Conservation (phyloP, 768 basidiomycete species). For the Tricholoma terreum region DNA sequence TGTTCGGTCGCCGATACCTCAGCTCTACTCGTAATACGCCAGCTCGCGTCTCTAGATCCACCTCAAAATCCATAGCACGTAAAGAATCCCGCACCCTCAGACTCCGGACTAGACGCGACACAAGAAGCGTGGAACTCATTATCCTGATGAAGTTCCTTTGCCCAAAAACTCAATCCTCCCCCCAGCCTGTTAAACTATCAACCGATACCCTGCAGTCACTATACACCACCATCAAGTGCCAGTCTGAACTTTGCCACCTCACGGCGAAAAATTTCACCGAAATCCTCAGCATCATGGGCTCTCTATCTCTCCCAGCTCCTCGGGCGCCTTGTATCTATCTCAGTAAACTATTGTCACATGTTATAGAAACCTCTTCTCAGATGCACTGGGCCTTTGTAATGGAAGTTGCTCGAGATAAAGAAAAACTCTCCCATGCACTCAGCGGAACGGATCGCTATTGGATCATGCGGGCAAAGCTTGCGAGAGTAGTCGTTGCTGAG, state of each 20-base stretch:
- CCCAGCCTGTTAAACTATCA: constrained; percentile 19
- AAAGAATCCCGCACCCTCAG: neutral
- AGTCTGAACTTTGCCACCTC: constrained; percentile 31
- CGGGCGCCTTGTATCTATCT: constrained; percentile 23
- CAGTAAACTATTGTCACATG: constrained; percentile 28
- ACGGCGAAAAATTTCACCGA: constrained; percentile 34
- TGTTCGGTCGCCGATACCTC: neutral
- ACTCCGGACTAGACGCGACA: too few relatives aligned
- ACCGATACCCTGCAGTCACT: constrained; percentile 35
- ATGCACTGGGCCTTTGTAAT: constrained; percentile 51
- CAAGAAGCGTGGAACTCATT: neutral
- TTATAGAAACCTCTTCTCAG: constrained; percentile 14
- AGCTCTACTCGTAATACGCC: neutral
- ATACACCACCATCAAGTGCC: constrained; percentile 35
- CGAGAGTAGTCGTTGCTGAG: constrained; percentile 19
- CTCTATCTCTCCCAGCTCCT: constrained; percentile 38
- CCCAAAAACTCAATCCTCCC: constrained; percentile 11
- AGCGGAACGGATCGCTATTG: constrained; percentile 56
- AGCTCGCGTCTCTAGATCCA: neutral
- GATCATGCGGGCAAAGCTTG: constrained; percentile 51
- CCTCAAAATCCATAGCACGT: neutral
- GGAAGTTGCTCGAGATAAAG: constrained; percentile 45
- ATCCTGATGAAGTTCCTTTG: constrained; percentile 14
- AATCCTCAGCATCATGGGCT: constrained; percentile 48
- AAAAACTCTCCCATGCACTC: constrained; percentile 27